A percentile compares a stretch with the other conserved stretches of the same genome.
Evolutionary conservation across 2,329 filamentous ascomycete genomes (phyloP).

Genomic region (Lojkania enalia): DNA sequence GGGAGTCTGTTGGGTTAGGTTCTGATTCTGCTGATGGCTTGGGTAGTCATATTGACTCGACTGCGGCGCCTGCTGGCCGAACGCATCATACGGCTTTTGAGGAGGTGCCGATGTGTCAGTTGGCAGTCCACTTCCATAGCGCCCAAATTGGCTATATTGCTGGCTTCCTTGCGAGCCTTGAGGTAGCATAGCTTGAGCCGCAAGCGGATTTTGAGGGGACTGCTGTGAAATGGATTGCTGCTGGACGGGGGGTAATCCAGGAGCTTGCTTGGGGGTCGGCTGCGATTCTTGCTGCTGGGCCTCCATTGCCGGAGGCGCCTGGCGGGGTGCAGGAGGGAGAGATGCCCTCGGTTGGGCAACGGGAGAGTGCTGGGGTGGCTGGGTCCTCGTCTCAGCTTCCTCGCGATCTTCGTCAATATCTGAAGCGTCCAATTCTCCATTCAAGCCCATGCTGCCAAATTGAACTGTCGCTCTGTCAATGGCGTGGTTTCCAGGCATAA

Average conservation of each 20-base stretch:
- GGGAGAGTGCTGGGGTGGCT: slow-evolving; percentile 91
- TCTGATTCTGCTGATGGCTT: slow-evolving; percentile 59
- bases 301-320: slow-evolving; percentile 47
- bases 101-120: slow-evolving; percentile 63
- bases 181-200: slow-evolving; percentile 59
- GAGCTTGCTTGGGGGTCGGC: slow-evolving; percentile 61
- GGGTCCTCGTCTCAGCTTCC: slow-evolving; percentile 90
- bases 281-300: slow-evolving; percentile 43
- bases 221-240: slow-evolving; percentile 49
- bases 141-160: slow-evolving; percentile 66
- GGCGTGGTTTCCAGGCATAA: slow-evolving; percentile 96
- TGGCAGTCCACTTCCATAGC: slow-evolving; percentile 63
- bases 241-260: slow-evolving; percentile 63
- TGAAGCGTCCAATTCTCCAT: slow-evolving; percentile 64
- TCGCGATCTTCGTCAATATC: slow-evolving; percentile 86
- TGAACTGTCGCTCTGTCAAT: slow-evolving; percentile 92
- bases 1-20: slow-evolving; percentile 58
- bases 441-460: slow-evolving; percentile 93
- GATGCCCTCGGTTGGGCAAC: slow-evolving; percentile 82
- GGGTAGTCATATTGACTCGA: slow-evolving; percentile 54
- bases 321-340: slow-evolving; percentile 70
- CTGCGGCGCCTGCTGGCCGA: slow-evolving; percentile 71
- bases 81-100: slow-evolving; percentile 87
- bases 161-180: slow-evolving; percentile 51
- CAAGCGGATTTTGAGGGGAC: slow-evolving; percentile 52